phyloP scores from a whole-genome alignment of 2,329 filamentous ascomycete genomes.

The Ceratocystis colombiana region DNA sequence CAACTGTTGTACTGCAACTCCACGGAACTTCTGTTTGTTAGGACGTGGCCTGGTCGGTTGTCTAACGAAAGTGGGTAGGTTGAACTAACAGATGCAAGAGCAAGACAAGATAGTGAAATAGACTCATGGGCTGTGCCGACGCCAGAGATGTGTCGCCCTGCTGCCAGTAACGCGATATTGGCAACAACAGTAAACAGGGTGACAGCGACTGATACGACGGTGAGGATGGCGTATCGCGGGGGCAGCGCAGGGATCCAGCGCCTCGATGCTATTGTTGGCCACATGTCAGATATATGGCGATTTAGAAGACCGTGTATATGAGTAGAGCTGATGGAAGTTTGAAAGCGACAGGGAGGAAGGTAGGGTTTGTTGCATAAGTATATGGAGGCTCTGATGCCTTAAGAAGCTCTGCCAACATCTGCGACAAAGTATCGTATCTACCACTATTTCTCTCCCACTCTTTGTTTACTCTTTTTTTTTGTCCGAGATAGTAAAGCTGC shows the following conservation, averaged over 20 bases:
- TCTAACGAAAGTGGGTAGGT: neutral
- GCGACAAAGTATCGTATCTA: no score
- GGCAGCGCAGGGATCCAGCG: neutral
- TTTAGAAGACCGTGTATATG: neutral
- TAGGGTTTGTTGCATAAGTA: no score
- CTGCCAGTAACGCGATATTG: neutral
- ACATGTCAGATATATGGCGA: neutral
- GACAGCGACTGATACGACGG: neutral
- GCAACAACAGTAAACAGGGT: neutral
- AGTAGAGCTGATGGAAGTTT: neutral
- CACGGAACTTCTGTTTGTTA: slow-evolving; percentile 5
- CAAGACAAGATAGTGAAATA: neutral
- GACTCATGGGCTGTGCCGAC: neutral
- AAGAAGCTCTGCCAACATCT: no score
- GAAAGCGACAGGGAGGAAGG: no score
- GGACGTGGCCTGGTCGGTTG: neutral
- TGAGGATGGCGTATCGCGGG: neutral
- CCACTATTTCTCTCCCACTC: no score
- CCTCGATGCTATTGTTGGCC: neutral
- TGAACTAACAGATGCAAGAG: slow-evolving; percentile 11
- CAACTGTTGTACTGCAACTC: neutral
- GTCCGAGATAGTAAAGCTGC: neutral
- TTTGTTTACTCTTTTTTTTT: no score
- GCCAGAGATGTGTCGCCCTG: slow-evolving; percentile 7
- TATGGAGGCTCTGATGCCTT: no score